phyloP scores from a whole-genome alignment of 75 land plant genomes.

The Azolla pinnata region DNA sequence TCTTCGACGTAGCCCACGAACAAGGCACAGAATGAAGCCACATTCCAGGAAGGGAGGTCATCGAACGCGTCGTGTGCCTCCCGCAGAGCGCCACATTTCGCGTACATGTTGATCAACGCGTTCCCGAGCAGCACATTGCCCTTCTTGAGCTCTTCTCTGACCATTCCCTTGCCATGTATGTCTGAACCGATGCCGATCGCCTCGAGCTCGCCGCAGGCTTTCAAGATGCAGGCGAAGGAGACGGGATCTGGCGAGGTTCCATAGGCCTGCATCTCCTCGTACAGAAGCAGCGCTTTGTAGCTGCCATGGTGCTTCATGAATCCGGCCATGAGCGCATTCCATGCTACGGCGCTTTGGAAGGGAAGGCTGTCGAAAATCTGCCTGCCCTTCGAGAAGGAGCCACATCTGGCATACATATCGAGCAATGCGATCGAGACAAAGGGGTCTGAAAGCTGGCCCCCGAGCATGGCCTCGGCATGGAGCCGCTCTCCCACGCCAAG shows the following conservation, averaged over 20 bases:
- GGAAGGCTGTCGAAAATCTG: constrained; percentile 12
- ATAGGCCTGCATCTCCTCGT: constrained; percentile 13
- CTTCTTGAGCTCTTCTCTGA: constrained; percentile 22
- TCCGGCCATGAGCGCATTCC: constrained; percentile 31
- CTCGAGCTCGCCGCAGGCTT: constrained; percentile 22
- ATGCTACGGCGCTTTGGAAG: constrained; percentile 16
- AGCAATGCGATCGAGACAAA: constrained; percentile 6
- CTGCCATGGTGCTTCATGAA: constrained; percentile 18
- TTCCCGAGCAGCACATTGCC: constrained; percentile 35
- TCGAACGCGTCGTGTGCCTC: constrained; percentile 37
- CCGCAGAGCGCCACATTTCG: constrained; percentile 15
- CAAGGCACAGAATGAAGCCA: too few species aligned
- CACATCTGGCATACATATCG: constrained; percentile 18
- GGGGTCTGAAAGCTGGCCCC: constrained; percentile 12
- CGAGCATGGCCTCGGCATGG: constrained; percentile 30
- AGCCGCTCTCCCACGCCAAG: constrained; percentile 32
- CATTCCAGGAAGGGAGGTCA: constrained; percentile 20
- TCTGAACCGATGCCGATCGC: constrained; percentile 10
- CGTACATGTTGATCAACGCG: constrained; percentile 30
- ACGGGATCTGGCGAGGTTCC: constrained; percentile 34
- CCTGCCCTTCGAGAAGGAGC: constrained; percentile 6
- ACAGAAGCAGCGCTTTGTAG: constrained; percentile 21
- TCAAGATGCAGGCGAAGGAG: constrained; percentile 39
- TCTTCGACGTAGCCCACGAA: too few species aligned
- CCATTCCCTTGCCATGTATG: background rate